phyloP scores from a whole-genome alignment of 2,329 filamentous ascomycete species.

The Epichloe coenophiala region DNA sequence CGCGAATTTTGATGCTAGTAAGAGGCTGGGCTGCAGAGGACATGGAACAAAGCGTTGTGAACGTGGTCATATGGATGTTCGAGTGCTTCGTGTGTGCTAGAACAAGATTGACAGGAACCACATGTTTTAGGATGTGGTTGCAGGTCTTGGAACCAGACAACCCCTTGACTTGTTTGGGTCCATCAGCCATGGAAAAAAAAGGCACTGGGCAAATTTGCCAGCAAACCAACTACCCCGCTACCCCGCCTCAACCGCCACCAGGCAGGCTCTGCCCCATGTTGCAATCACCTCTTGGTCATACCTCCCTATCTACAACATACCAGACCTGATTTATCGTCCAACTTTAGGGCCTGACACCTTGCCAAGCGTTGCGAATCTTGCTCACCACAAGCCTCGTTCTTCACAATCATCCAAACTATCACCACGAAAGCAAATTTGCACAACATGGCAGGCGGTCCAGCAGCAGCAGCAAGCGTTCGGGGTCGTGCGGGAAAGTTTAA shows the following conservation, averaged over 20 bases:
- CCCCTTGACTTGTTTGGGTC: not conserved
- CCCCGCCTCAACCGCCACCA: constrained; percentile 17
- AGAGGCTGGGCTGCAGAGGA: too few relatives aligned
- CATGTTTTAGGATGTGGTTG: too few relatives aligned
- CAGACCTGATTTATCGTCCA: not conserved
- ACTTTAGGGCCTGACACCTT: not conserved
- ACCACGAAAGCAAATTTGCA: not conserved
- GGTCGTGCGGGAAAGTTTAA: constrained; percentile 88
- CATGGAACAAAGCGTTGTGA: too few relatives aligned
- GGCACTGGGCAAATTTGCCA: not conserved
- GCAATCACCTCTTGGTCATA: not conserved
- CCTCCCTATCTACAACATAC: not conserved
- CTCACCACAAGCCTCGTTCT: not conserved
- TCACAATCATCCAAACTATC: not conserved
- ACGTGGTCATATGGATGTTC: too few relatives aligned
- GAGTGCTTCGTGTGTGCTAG: too few relatives aligned
- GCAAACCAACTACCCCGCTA: constrained; percentile 21
- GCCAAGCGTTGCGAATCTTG: not conserved
- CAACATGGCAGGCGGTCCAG: constrained; percentile 33
- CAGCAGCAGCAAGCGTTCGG: constrained; percentile 36
- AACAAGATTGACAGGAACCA: too few relatives aligned
- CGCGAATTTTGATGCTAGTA: too few relatives aligned
- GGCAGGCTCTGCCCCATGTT: not conserved
- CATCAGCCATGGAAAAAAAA: not conserved
- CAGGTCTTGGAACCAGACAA: too few relatives aligned